Base-by-base conservation (phyloP, 139 green algal genomes). In the Penium margaritaceum region DNA sequence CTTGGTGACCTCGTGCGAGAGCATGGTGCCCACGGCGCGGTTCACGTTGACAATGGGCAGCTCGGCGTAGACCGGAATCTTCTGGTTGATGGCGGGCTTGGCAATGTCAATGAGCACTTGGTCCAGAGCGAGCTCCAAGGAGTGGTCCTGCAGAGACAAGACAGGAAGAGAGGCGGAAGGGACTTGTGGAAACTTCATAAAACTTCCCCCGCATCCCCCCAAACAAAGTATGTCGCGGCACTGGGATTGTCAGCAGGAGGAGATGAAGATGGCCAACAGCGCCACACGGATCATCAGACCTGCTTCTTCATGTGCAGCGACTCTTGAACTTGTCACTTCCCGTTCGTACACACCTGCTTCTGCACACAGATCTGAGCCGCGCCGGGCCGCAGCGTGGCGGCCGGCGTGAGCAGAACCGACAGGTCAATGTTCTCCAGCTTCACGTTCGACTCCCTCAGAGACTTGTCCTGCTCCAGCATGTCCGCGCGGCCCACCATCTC, bases 401-500 rank as follows among this genome's bases (percentile, higher is more conserved):
- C 89, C 7, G 92, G 92, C 6, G 74, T 81, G 35, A 97, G 87
- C 73, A 97, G 74, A 60, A 84, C 83, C 32, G 72, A 84, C 17
- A 97, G 86, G 78, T 97, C 88, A 3, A 97, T 84, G 72, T 83
- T 82, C 19, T 61, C 58, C 57, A 95, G 83, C 80, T 96, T 96
- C 62, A 74, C 72, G 84, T 90, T 90, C 58, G 65, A 38, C 5
- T 70, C 33, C 1, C 90, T 70, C 30, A 92, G 72, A 2, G 91
- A 85, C 0, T 46, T 35, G 65, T 96, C 86, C 4, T 86, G 77
- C 74, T 89, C 76, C 51, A 94, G 76, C 84, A 95, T 84, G 82
- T 96, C 91, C 0, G 91, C 89, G 30, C 92, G 81, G 21, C 92
- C 92, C 1, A 97, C 86, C 88, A 97, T 93, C 55, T 97, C 92